phyloP scores from a whole-genome alignment of 1,284 basidiomycete genomes.

The Moniliella sp. region DNA sequence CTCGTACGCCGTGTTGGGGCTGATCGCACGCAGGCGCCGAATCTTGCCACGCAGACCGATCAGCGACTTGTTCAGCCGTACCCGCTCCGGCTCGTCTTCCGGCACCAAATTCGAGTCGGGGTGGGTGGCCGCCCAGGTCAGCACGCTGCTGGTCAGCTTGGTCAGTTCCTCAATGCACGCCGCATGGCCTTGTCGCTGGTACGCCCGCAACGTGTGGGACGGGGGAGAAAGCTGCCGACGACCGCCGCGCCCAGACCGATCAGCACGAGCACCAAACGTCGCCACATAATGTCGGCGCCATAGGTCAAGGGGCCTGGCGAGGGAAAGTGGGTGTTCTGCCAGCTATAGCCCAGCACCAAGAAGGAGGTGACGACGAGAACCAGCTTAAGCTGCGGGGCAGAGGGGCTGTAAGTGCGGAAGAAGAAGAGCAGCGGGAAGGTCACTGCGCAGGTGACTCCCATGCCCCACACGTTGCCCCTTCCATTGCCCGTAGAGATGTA shows the following conservation, averaged over 20 bases:
- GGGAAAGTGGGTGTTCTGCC: constrained; percentile 18
- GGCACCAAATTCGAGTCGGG: too few relatives aligned
- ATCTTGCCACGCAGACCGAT: constrained; percentile 33
- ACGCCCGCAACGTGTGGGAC: constrained; percentile 30
- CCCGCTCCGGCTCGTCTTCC: not conserved
- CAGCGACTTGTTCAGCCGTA: constrained; percentile 7
- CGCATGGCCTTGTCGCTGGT: constrained; percentile 35
- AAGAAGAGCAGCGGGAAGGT: constrained; percentile 44
- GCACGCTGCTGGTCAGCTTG: constrained; percentile 34
- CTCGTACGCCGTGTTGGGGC: constrained; percentile 27
- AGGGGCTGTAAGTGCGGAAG: constrained; percentile 52
- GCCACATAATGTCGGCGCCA: constrained; percentile 39
- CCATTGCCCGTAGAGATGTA: constrained; percentile 40
- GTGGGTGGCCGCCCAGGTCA: constrained; percentile 25
- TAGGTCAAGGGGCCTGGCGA: constrained; percentile 20
- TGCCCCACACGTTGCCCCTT: constrained; percentile 45
- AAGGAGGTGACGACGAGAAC: constrained; percentile 52
- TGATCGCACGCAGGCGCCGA: constrained; percentile 29
- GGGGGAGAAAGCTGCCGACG: constrained; percentile 33
- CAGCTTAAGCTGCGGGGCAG: constrained; percentile 48
- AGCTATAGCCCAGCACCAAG: constrained; percentile 19
- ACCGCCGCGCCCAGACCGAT: constrained; percentile 27
- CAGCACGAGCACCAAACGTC: constrained; percentile 33
- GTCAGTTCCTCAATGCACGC: constrained; percentile 34
- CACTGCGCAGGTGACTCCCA: constrained; percentile 50